Percentiles rank a stretch among this genome's conserved stretches.
Evolutionary conservation across 805 yeast species (phyloP).

Genomic region (Jamesozyma lodderae): DNA sequence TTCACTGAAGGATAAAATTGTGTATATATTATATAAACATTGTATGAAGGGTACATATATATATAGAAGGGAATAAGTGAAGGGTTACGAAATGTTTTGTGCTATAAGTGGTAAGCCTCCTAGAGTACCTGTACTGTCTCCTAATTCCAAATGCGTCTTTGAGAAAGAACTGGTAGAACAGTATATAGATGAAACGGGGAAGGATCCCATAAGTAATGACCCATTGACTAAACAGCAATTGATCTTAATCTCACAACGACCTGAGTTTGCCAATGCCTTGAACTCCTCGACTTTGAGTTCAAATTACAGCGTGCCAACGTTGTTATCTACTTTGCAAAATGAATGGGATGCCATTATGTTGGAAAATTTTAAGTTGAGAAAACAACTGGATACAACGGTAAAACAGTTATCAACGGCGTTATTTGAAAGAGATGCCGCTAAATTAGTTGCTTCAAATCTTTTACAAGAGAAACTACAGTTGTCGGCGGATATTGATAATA

Average conservation of each 20-base stretch:
- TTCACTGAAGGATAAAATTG: too few species aligned
- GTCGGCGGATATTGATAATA: slow-evolving; percentile 34
- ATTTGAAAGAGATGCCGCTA: slow-evolving; percentile 85
- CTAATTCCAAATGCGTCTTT: slow-evolving; percentile 59
- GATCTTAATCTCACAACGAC: slow-evolving; percentile 33
- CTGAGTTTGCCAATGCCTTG: slow-evolving; percentile 24
- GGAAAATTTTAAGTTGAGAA: slow-evolving; percentile 68
- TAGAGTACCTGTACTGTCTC: slow-evolving; percentile 66
- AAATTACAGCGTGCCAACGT: slow-evolving; percentile 51
- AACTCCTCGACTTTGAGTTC: slow-evolving; percentile 40
- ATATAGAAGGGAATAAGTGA: too few species aligned
- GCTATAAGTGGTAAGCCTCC: slow-evolving; percentile 63
- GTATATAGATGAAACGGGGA: slow-evolving; percentile 54
- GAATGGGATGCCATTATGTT: slow-evolving; percentile 86
- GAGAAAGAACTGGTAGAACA: slow-evolving; percentile 52
- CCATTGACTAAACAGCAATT: slow-evolving; percentile 52
- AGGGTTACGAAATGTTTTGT: slow-evolving; percentile 29
- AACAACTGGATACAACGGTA: slow-evolving; percentile 55
- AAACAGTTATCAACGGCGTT: slow-evolving; percentile 69
- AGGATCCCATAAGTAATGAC: slow-evolving; percentile 69
- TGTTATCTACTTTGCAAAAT: slow-evolving; percentile 66
- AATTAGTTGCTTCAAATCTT: slow-evolving; percentile 69
- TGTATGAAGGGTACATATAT: too few species aligned
- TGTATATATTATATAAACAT: too few species aligned
- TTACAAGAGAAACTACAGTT: slow-evolving; percentile 73